Evolutionary conservation across 1,284 basidiomycete species (phyloP).

Genomic region (Ustilago hordei): DNA sequence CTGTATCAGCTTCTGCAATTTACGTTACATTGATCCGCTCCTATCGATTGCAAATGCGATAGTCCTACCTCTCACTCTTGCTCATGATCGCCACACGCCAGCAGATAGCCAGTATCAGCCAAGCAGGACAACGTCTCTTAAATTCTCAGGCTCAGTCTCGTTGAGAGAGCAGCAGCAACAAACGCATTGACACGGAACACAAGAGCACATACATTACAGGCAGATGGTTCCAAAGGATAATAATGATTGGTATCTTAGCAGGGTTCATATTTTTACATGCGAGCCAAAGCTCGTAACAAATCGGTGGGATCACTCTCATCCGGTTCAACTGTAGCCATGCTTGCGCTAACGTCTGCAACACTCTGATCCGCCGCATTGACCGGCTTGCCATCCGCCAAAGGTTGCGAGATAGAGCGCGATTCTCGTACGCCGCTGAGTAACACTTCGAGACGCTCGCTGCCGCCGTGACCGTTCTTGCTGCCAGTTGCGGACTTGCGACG

Average conservation of each 20-base stretch:
- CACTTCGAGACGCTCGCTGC: constrained; percentile 45
- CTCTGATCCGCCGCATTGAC: constrained; percentile 24
- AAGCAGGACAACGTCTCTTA: too few relatives aligned
- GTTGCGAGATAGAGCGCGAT: constrained; percentile 30
- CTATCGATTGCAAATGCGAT: not conserved
- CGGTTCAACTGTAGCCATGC: constrained; percentile 32
- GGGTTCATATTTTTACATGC: constrained; percentile 12
- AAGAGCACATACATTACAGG: not conserved
- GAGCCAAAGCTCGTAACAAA: constrained; percentile 43
- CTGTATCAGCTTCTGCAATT: constrained; percentile 7
- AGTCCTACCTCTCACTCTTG: not conserved
- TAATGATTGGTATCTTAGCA: constrained; percentile 3
- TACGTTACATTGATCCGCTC: not conserved
- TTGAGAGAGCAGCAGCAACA: not conserved
- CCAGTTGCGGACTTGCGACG: constrained; percentile 26
- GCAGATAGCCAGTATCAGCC: not conserved
- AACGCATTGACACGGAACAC: not conserved
- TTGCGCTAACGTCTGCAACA: constrained; percentile 32
- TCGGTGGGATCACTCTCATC: constrained; percentile 57
- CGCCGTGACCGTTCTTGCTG: constrained; percentile 16
- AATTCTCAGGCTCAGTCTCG: too few relatives aligned
- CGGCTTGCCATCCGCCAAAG: constrained; percentile 6
- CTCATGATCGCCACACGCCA: not conserved
- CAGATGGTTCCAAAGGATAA: not conserved
- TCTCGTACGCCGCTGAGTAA: constrained; percentile 54